phyloP scores from a whole-genome alignment of 129 eudicot genomes.

The Gnaphalium uliginosum region DNA sequence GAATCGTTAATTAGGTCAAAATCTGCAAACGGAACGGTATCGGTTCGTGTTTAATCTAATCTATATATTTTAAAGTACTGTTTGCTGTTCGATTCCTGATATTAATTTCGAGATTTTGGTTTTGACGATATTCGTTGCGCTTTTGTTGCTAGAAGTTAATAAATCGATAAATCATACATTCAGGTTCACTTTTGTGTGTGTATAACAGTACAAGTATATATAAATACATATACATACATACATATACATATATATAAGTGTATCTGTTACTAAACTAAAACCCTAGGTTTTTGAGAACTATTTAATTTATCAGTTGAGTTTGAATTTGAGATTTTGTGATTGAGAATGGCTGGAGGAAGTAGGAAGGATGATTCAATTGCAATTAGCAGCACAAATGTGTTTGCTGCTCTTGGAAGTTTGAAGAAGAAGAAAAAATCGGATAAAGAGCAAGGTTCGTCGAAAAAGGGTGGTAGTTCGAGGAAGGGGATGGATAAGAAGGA shows the following conservation, averaged over 20 bases:
- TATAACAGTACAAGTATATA: slow-evolving; percentile 16
- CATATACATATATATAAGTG: slow-evolving; percentile 14
- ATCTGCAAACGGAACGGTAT: slow-evolving; percentile 12
- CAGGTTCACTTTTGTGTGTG: slow-evolving; percentile 37
- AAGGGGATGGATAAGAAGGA: slow-evolving; percentile 47
- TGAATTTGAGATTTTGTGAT: slow-evolving; percentile 22
- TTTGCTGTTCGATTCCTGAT: not conserved
- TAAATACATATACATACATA: slow-evolving; percentile 19
- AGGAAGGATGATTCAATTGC: slow-evolving; percentile 69
- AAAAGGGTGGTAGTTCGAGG: slow-evolving; percentile 44
- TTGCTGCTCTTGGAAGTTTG: slow-evolving; percentile 79
- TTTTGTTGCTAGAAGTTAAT: slow-evolving; percentile 7
- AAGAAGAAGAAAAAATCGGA: slow-evolving; percentile 94
- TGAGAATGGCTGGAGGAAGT: slow-evolving; percentile 82
- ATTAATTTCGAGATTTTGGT: not conserved
- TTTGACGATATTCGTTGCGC: slow-evolving; percentile 22
- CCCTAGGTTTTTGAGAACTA: not conserved
- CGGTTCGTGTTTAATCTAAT: slow-evolving; percentile 23
- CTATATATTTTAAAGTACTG: not conserved
- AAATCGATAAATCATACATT: slow-evolving; percentile 4
- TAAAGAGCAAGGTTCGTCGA: slow-evolving; percentile 39
- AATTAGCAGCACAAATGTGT: slow-evolving; percentile 72
- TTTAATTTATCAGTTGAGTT: not conserved
- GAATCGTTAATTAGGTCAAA: slow-evolving; percentile 17
- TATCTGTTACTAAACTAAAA: not conserved